phyloP scores from a whole-genome alignment of 352 stramenopile genomes.

The Globisporangium viniferum region DNA sequence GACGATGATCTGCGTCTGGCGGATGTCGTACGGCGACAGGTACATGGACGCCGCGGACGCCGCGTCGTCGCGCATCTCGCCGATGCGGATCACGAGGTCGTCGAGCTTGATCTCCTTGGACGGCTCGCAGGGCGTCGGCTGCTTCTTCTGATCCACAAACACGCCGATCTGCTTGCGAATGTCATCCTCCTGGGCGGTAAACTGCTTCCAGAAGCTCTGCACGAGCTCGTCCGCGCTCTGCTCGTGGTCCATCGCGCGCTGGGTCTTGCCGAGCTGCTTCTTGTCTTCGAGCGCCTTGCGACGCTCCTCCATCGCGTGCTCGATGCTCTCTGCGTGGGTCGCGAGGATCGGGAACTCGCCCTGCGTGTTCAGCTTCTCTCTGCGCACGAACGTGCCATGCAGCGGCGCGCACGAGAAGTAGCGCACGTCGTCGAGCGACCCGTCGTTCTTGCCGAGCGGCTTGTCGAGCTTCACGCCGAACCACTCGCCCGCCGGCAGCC shows the following conservation, averaged over 20 bases:
- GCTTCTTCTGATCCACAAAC: constrained; percentile 63
- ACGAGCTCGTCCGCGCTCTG: constrained; percentile 49
- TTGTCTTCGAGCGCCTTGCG: constrained; percentile 38
- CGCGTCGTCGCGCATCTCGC: constrained; percentile 54
- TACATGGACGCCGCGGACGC: constrained; percentile 71
- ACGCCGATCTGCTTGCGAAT: constrained; percentile 44
- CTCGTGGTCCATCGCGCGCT: constrained; percentile 30
- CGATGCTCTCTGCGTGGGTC: constrained; percentile 50
- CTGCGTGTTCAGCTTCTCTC: constrained; percentile 48
- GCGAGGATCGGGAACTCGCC: constrained; percentile 53
- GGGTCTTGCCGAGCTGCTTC: constrained; percentile 20
- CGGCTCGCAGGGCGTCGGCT: constrained; percentile 35
- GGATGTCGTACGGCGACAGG: constrained; percentile 85
- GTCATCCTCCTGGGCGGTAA: constrained; percentile 47
- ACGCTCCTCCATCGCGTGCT: constrained; percentile 45
- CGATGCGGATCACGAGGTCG: constrained; percentile 40
- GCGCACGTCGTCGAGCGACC: constrained; percentile 37
- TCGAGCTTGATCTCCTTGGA: constrained; percentile 51
- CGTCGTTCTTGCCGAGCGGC: constrained; percentile 74
- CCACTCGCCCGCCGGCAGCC: constrained; percentile 61
- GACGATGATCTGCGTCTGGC: constrained; percentile 71
- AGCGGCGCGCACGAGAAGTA: constrained; percentile 64
- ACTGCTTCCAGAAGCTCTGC: constrained; percentile 61
- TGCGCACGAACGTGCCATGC: constrained; percentile 67
- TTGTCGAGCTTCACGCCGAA: constrained; percentile 73